Evolutionary conservation across 768 basidiomycete species (phyloP), one percentile per base, ranked within the genome.

Genomic region (Hygrophorus pudorinus): DNA sequence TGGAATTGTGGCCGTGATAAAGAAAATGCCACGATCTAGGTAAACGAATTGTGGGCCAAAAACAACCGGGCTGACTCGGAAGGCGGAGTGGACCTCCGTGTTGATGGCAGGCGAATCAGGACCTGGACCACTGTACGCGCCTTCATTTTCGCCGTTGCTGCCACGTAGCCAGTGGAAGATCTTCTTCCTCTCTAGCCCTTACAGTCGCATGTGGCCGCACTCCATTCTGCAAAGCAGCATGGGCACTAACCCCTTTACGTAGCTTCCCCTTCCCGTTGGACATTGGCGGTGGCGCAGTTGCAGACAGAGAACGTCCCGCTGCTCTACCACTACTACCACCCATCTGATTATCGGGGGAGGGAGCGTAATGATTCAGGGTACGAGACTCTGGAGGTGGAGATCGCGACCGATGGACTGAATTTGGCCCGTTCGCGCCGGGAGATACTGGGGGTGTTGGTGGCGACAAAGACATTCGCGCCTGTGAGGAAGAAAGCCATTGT

Each of bases 81-180:
- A 24, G 24, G 24, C 24, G 24, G 24, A 24, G 24, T 24, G 24
- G 24, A 24, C 24, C 4, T 24, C 24, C 24, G 24, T 24, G 24
- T 27, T 47, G 45, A 12, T 51, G 29, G 54, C 58, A 59, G 8
- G 56, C 44, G 40, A 4, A 53, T 31, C 34, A 59, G 31, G 10
- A 57, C 34, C 41, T 58, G 50, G 2, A 7, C 24, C 24, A 24
- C 38, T 38, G 34, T 31, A 29, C 32, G 12, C 36, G 35, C 70
- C 62, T 77, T 57, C 70, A 69, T 55, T 78, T 70, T 53, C 75
- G 79, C 56, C 81, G 84, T 55, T 82, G 83, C 59, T 87, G 84
- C 71, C 78, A 87, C 45, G 85, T 60, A 14, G 87, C 85, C 38
- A 90, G 66, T 14, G 86, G 86, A 31, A 86, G 65, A 56, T 89